Conservation (phyloP, 148 eudicot genomes). For the Diospyros kaki region DNA sequence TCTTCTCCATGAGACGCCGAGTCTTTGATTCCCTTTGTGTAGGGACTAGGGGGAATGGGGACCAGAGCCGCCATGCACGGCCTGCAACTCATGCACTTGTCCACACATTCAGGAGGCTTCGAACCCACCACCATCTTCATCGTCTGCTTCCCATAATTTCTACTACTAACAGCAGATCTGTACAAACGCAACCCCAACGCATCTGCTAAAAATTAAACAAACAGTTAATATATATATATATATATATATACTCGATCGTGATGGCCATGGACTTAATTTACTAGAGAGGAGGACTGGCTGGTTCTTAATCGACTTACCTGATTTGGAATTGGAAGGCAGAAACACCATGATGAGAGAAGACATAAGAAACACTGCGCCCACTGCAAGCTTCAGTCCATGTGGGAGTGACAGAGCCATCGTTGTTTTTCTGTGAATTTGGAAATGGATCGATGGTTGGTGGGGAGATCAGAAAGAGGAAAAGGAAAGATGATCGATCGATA, state of each 20-base stretch:
- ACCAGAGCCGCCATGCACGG: conserved; percentile 58
- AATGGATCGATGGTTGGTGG: background rate
- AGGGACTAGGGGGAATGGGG: conserved; percentile 29
- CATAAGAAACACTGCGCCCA: conserved; percentile 21
- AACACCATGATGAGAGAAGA: conserved; percentile 17
- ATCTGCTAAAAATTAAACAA: background rate
- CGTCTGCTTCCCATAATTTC: conserved; percentile 13
- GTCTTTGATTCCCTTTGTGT: background rate
- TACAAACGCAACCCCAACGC: conserved; percentile 20
- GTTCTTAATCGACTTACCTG: conserved; percentile 30
- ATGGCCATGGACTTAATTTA: too few species aligned
- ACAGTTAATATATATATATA: background rate
- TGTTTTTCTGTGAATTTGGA: background rate
- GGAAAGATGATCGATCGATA: background rate
- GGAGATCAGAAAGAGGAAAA: background rate
- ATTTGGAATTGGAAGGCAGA: conserved; percentile 29
- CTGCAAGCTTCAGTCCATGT: conserved; percentile 18
- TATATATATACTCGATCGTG: background rate
- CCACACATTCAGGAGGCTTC: conserved; percentile 51
- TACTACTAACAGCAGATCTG: conserved; percentile 6
- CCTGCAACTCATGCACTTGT: conserved; percentile 53
- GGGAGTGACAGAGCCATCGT: conserved; percentile 26
- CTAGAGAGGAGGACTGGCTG: background rate
- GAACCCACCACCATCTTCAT: conserved; percentile 44
- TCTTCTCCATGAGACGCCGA: conserved; percentile 28